Base-by-base conservation (phyloP, 2,329 filamentous ascomycete species). In the Stromatinia cepivora region DNA sequence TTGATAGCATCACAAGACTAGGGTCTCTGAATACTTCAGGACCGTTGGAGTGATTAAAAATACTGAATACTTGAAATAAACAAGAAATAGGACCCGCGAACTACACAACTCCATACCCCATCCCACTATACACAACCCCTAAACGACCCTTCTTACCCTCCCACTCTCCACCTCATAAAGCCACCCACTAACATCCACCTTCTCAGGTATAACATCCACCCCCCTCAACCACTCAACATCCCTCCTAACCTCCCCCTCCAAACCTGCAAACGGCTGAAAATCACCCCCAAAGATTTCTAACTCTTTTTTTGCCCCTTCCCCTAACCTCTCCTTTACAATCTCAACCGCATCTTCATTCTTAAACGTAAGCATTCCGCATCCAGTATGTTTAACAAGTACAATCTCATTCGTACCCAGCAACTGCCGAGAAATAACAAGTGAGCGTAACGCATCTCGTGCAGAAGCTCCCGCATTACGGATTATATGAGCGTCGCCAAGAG, bases 111-210 rank as follows among this genome's bases (percentile, higher is more conserved):
- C 28, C n/a, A 53, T 10, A 42, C 17, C 61, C 6, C 48, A 11
- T 7, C 13, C 46, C 39, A 31, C 1, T 31, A 7, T 4, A 20
- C 53, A 20, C 20, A 39, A 11, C 9, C 56, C 25, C 73, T 72
- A 85, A 54, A 82, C 80, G 59, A 89, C 80, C 67, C 80, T 81
- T 72, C 81, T 83, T 62, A 85, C 84, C 78, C 83, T 88, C 0
- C 91, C 92, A 1, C 86, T 92, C 81, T 92, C 87, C 54, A 94
- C 90, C 75, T 93, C 88, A 80, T 93, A 94, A 2, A 94, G 80
- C 86, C 91, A 94, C 0, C 92, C 92, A 8, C 86, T 90, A 58
- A 94, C 83, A 0, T 80, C 80, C 4, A 92, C 84, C 36, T 80
- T 81, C 28, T 88, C 82, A 28, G 88, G 81, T 7, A 94, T 82